Base-by-base conservation (phyloP, 2,329 filamentous ascomycete species). In the Talaromyces sp. region DNA sequence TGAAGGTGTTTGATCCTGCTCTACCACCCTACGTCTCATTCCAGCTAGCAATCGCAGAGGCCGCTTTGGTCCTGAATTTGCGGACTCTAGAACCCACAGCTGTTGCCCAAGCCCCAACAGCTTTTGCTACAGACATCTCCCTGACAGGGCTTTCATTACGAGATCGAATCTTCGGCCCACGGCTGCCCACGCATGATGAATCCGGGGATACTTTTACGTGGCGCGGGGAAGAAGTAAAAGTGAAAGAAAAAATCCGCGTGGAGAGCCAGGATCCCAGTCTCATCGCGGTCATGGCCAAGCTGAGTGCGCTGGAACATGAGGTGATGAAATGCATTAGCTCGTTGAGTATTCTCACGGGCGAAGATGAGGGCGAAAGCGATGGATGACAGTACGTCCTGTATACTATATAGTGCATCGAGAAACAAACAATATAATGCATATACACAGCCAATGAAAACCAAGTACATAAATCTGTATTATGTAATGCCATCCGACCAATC, bases 221-320 rank as follows among this genome's bases (percentile, higher is more conserved):
- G 75, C 79, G 78, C 14, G 83, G 84, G 4, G 82, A 86, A 59
- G 86, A 94, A 63, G 92, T 97, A 2, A 88, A 86, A 64, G 93
- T 97, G 52, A 86, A 88, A 66, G 93, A 97, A 73, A 97, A 97
- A 77, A 85, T 96, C 4, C 83, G 89, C 46, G 88, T 97, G 1
- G 92, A 96, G 74, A 93, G 86, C 68, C 90, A 92, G 59, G 92
- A 97, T 73, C 93, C 93, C 1, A 92, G 87, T 67, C 72, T 97
- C 65, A 87, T 97, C 72, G 88, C 90, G 38, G 81, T 94, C 35
- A 88, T 90, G 72, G 88, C 91, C 5, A 97, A 97, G 76, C 79
- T 97, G 66, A 85, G 83, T 31, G 91, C 90, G 4, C 76, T 97
- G 60, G 87, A 89, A 64, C 85, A 92, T 67, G 88, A 87, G 63